Percentiles rank a stretch among this genome's conserved stretches.
These are phyloP conservation scores for Pichia occidentalis DNA, from an alignment of 805 yeast species.

Conservation along the genomic window DNA sequence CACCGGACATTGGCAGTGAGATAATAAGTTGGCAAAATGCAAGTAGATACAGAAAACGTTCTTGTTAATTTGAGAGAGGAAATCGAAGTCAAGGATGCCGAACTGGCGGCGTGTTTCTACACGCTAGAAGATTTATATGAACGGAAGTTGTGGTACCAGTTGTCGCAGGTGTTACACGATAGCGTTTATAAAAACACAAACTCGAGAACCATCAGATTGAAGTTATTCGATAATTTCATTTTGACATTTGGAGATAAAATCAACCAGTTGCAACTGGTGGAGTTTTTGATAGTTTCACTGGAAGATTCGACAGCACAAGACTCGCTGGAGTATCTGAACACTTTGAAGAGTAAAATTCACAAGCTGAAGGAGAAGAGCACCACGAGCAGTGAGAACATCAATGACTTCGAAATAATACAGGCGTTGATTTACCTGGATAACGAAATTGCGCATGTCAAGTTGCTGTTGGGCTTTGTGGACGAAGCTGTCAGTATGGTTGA, in stretches of 20 bases:
- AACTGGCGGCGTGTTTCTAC: conserved; percentile 53
- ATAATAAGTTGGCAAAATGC: conserved; percentile 11
- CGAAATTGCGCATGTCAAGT: conserved; percentile 68
- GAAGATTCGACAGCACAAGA: conserved; percentile 40
- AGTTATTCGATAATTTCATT: conserved; percentile 67
- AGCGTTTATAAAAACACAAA: conserved; percentile 53
- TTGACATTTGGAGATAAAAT: conserved; percentile 59
- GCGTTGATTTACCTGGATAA: conserved; percentile 55
- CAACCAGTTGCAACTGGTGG: conserved; percentile 73
- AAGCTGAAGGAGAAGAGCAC: conserved; percentile 30
- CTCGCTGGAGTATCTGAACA: conserved; percentile 42
- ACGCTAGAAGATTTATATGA: conserved; percentile 80
- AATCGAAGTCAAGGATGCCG: conserved; percentile 43
- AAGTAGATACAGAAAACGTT: conserved; percentile 37
- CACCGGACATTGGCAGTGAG: neutral
- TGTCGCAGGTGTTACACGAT: conserved; percentile 57
- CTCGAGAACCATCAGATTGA: conserved; percentile 50
- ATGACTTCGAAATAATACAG: conserved; percentile 33
- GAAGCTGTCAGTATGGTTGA: conserved; percentile 68
- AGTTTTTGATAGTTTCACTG: conserved; percentile 54
- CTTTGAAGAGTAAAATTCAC: conserved; percentile 40
- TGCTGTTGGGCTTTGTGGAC: conserved; percentile 45
- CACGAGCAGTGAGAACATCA: conserved; percentile 29
- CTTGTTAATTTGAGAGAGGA: conserved; percentile 60
- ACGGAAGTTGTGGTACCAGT: conserved; percentile 91